Evolutionary conservation across 2,329 filamentous ascomycete genomes (phyloP).

Genomic region (Sphaceloma murrayae): DNA sequence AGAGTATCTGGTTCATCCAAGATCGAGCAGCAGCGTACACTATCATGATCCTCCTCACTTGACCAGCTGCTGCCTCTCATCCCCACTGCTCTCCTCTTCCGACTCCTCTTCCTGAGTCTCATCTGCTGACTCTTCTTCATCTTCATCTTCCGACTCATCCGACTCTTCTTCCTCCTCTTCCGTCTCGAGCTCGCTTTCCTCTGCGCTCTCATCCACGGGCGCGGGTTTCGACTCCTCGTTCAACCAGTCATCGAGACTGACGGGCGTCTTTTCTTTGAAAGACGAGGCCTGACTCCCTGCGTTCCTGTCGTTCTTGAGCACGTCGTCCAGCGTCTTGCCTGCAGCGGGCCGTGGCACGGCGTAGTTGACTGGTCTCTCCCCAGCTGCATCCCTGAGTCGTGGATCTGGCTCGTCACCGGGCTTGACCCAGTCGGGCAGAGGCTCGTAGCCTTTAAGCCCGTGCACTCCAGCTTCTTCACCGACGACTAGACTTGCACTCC

Average conservation of each 20-base stretch:
- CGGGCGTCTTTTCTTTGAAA: conserved; percentile 54
- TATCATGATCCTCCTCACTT: conserved; percentile 22
- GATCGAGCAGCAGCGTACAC: background rate
- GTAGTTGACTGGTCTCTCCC: conserved; percentile 27
- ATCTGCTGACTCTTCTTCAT: conserved; percentile 37
- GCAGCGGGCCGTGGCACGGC: conserved; percentile 41
- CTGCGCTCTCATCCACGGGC: conserved; percentile 39
- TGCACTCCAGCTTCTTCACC: conserved; percentile 65
- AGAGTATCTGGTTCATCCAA: too few relatives aligned
- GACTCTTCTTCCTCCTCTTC: conserved; percentile 45
- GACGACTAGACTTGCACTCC: conserved; percentile 76
- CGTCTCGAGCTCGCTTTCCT: conserved; percentile 43
- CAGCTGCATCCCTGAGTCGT: conserved; percentile 55
- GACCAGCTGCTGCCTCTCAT: conserved; percentile 32
- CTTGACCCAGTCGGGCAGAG: conserved; percentile 75
- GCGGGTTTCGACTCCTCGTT: conserved; percentile 53
- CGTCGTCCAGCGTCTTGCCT: conserved; percentile 54
- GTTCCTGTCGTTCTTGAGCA: conserved; percentile 35
- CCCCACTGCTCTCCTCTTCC: conserved; percentile 23
- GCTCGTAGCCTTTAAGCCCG: conserved; percentile 67
- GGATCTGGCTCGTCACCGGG: conserved; percentile 71
- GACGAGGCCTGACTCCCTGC: conserved; percentile 38
- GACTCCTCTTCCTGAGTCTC: conserved; percentile 29
- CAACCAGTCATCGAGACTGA: conserved; percentile 76
- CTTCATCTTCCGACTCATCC: conserved; percentile 44